These are phyloP conservation scores for Podospora comata DNA, from an alignment of 495 filamentous ascomycete species.

Conservation along the genomic window DNA sequence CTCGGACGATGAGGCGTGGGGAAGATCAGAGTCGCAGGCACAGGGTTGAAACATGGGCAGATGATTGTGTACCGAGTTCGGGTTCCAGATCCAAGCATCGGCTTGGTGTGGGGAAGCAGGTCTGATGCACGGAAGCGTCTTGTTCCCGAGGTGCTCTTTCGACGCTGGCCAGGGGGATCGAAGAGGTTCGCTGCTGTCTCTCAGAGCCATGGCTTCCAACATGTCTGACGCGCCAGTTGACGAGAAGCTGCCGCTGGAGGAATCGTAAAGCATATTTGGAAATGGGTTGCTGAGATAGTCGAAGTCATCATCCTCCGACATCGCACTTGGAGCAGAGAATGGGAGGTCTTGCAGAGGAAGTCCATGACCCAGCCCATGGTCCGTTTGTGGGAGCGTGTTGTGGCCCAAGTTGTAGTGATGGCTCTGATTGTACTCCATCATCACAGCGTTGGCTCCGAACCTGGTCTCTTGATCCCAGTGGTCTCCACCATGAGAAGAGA, in stretches of 20 bases:
- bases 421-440: conserved; percentile 3
- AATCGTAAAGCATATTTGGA: not conserved
- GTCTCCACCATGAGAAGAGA: not conserved
- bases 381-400: not conserved
- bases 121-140: not conserved
- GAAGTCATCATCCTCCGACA: not conserved
- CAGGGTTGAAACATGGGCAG: not conserved
- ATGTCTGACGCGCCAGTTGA: not conserved
- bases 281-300: not conserved
- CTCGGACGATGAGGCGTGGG: not conserved
- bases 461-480: not conserved
- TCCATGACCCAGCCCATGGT: not conserved
- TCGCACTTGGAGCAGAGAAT: not conserved
- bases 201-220: conserved; percentile 1
- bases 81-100: not conserved
- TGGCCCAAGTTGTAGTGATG: not conserved
- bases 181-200: not conserved
- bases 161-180: not conserved
- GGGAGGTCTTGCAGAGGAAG: not conserved
- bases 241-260: not conserved
- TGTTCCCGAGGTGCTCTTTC: not conserved
- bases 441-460: not conserved
- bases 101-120: not conserved
- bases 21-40: not conserved
- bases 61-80: not conserved